phyloP scores from a whole-genome alignment of 768 basidiomycete species.

The Sutorius australiensis region DNA sequence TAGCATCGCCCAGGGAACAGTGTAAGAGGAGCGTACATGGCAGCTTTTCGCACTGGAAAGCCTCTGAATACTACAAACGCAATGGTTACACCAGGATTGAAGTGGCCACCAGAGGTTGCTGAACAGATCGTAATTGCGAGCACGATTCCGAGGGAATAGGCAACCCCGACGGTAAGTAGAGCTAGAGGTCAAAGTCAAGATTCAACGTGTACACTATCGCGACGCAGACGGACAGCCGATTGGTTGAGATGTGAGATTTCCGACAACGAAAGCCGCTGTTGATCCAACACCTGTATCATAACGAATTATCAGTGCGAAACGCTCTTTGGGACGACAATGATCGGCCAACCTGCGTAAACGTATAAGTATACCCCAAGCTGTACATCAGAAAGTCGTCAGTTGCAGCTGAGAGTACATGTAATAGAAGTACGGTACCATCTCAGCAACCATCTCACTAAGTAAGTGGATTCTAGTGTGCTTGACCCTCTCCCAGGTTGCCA shows the following conservation, averaged over 20 bases:
- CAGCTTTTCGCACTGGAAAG: constrained; percentile 50
- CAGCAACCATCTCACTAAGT: constrained; percentile 57
- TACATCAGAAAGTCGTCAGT: constrained; percentile 4
- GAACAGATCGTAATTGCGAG: constrained; percentile 52
- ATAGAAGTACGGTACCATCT: constrained; percentile 39
- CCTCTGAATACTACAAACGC: constrained; percentile 48
- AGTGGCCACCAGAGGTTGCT: constrained; percentile 60
- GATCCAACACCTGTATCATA: constrained; percentile 47
- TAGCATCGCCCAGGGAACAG: constrained; percentile 4
- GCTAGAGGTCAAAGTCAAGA: constrained; percentile 32
- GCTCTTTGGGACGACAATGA: neutral
- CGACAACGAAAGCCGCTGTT: constrained; percentile 46
- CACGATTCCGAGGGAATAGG: constrained; percentile 56
- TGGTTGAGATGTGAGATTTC: constrained; percentile 40
- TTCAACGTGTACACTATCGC: neutral
- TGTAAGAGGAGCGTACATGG: constrained; percentile 36
- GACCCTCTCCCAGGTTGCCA: constrained; percentile 48
- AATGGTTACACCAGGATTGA: constrained; percentile 62
- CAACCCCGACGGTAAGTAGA: constrained; percentile 52
- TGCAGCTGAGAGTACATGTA: neutral
- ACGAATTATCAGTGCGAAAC: neutral
- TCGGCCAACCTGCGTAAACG: constrained; percentile 42
- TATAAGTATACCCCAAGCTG: constrained; percentile 65
- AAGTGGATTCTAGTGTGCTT: constrained; percentile 47
- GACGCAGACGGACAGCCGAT: constrained; percentile 47